Percentiles rank a stretch among this genome's conserved stretches.
Evolutionary conservation across 768 basidiomycete species (phyloP).

Genomic region (Leccinum uliginosum): DNA sequence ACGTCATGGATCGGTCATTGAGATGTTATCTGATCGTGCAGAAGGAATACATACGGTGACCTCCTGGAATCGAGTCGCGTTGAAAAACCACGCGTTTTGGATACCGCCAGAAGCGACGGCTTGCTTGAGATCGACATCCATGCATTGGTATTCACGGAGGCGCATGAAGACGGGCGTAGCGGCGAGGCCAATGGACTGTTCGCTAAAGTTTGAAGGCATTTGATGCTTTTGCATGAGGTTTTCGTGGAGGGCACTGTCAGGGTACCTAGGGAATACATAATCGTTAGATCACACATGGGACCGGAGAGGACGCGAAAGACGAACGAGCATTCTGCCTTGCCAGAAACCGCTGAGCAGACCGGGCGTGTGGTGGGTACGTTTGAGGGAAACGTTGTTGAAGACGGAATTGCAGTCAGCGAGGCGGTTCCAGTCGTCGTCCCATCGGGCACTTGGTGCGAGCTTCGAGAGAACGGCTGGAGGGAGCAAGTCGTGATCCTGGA

Average conservation of each 20-base stretch:
- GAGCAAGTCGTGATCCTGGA: constrained; percentile 18
- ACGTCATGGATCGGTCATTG: background rate
- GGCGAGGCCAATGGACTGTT: constrained; percentile 32
- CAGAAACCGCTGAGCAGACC: constrained; percentile 55
- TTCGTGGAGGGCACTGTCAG: constrained; percentile 16
- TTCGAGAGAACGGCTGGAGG: constrained; percentile 22
- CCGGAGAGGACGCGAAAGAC: constrained; percentile 19
- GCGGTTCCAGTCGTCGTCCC: constrained; percentile 60
- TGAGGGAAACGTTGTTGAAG: constrained; percentile 23
- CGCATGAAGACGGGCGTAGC: constrained; percentile 56
- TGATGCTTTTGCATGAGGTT: constrained; percentile 19
- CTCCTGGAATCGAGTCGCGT: constrained; percentile 14
- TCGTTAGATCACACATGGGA: background rate
- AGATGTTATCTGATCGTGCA: background rate
- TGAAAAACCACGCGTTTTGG: constrained; percentile 40
- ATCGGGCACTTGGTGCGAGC: constrained; percentile 36
- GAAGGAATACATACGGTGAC: constrained; percentile 21
- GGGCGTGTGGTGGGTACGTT: constrained; percentile 39
- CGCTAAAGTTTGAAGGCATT: constrained; percentile 30
- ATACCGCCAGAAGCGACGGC: constrained; percentile 34
- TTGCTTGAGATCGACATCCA: constrained; percentile 34
- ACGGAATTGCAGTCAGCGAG: constrained; percentile 43
- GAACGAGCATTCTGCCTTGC: constrained; percentile 60
- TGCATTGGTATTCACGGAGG: constrained; percentile 50
- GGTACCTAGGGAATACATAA: constrained; percentile 10